Percentiles rank a stretch among this genome's conserved stretches.
phyloP scores from a whole-genome alignment of 2,329 filamentous ascomycete species.

The Aureobasidium namibiae region DNA sequence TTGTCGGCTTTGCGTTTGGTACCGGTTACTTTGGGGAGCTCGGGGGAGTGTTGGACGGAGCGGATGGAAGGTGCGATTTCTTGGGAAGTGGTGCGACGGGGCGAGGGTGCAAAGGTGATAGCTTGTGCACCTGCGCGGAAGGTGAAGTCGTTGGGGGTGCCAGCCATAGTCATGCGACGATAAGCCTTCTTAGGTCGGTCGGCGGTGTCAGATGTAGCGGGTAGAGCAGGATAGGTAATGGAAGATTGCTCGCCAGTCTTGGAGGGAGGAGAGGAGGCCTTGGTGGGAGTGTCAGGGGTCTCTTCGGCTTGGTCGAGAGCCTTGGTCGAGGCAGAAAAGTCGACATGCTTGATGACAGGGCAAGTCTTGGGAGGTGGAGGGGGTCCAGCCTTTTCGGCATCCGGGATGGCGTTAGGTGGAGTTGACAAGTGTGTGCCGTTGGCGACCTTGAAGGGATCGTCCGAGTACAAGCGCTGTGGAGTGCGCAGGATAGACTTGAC shows the following conservation, averaged over 20 bases:
- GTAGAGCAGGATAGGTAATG: slow-evolving; percentile 12
- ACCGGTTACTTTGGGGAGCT: slow-evolving; percentile 14
- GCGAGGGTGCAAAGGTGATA: slow-evolving; percentile 35
- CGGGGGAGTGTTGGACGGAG: slow-evolving; percentile 32
- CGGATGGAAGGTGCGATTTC: slow-evolving; percentile 34
- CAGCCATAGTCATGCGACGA: slow-evolving; percentile 24
- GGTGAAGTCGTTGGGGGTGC: slow-evolving; percentile 37
- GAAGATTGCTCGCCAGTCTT: slow-evolving; percentile 9
- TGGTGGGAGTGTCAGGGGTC: slow-evolving; percentile 18
- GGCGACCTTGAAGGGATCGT: slow-evolving; percentile 51
- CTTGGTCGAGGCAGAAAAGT: slow-evolving; percentile 61
- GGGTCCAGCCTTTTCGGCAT: slow-evolving; percentile 29
- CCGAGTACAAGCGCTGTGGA: slow-evolving; percentile 50
- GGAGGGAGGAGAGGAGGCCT: slow-evolving; percentile 23
- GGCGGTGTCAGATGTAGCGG: slow-evolving; percentile 12
- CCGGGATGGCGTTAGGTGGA: slow-evolving; percentile 24
- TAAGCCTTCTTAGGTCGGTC: slow-evolving; percentile 24
- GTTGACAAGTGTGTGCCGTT: slow-evolving; percentile 49
- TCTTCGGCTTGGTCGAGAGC: slow-evolving; percentile 17
- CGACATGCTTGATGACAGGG: slow-evolving; percentile 68
- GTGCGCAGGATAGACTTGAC: slow-evolving; percentile 58
- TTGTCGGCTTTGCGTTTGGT: slow-evolving; percentile 38
- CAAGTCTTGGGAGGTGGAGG: slow-evolving; percentile 50
- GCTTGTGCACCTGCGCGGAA: slow-evolving; percentile 37
- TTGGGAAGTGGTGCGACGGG: slow-evolving; percentile 19